Evolutionary conservation across 495 filamentous ascomycete species (phyloP), one percentile per base, ranked within the genome.

Genomic region (Hypoxylon perforatum): DNA sequence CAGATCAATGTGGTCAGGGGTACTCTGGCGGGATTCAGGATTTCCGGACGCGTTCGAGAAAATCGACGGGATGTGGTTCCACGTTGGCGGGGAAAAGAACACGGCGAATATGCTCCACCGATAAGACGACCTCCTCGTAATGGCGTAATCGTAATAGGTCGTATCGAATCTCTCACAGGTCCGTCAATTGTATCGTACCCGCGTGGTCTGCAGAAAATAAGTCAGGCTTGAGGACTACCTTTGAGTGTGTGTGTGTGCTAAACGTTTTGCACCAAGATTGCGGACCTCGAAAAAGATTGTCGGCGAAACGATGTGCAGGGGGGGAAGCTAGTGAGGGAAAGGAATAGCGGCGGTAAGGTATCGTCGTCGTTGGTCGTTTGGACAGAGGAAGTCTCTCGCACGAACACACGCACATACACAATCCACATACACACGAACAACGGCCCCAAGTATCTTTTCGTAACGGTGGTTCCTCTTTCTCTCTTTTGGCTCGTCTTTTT

Each of bases 361-460:
- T 69, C 61, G 66, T 69, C 61, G 66, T 69, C 61, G 61, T 69
- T 57, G 66, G 33, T 65, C 56, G 66, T 69, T 69, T 69, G 61
- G 41, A 48, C 38, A 69, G 41, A 57, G 45, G 61, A 65, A 15
- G 56, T 57, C 46, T 69, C 66, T 69, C 61, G 61, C 66, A 65
- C 51, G 61, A 65, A 69, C 66, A 42, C 39, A 67, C 28, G 57
- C 22, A 15, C 46, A 49, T 30, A 9, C 15, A 19, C 15, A 48
- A 23, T 3, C 11, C 45, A 28, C 19, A 46, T 50, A 38, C 47
- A 46, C 23, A 68, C 54, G 30, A 50, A 54, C 28, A 61, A 69
- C 60, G 57, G 45, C 57, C 63, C 45, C 56, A 69, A 30, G 35
- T 28, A 57, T 51, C 41, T 48, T 38, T 30, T 61, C 60, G 38